Percentiles rank a stretch among this genome's conserved stretches.
These are phyloP conservation scores for Epichloe festucae DNA, from an alignment of 2,329 filamentous ascomycete genomes.

Conservation along the genomic window DNA sequence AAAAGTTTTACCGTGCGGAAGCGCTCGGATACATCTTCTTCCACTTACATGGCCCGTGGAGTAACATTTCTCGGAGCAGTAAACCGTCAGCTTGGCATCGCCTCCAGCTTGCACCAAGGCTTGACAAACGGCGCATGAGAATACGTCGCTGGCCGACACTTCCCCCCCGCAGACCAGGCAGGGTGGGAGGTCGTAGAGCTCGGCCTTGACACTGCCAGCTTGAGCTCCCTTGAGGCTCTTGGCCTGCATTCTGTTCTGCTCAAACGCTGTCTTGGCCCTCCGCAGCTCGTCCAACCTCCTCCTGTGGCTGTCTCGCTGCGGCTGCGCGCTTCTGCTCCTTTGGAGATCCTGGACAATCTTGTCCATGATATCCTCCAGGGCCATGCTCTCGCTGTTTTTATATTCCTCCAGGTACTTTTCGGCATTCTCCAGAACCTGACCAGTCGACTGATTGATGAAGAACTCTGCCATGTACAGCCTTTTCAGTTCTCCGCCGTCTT, in stretches of 20 bases:
- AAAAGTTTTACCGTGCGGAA: not conserved
- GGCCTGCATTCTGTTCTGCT: conserved; percentile 28
- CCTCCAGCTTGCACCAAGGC: conserved; percentile 26
- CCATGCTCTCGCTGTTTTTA: conserved; percentile 13
- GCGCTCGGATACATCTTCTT: no score
- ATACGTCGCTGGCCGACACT: conserved; percentile 22
- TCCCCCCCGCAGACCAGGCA: conserved; percentile 25
- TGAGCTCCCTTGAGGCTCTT: conserved; percentile 22
- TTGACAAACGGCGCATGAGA: conserved; percentile 33
- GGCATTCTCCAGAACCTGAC: conserved; percentile 18
- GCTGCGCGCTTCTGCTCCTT: conserved; percentile 17
- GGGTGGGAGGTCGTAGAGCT: conserved; percentile 24
- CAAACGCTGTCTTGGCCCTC: conserved; percentile 35
- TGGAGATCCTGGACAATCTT: conserved; percentile 20
- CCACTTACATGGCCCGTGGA: conserved; percentile 28
- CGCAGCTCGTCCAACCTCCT: conserved; percentile 32
- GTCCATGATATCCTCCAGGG: conserved; percentile 22
- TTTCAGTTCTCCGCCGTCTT: conserved; percentile 20
- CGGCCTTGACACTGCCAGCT: conserved; percentile 15
- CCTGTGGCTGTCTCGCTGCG: conserved; percentile 25
- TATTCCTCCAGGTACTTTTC: conserved; percentile 29
- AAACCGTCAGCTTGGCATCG: conserved; percentile 24
- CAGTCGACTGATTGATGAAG: conserved; percentile 25
- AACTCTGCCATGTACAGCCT: conserved; percentile 28
- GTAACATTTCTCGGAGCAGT: conserved; percentile 31